These are phyloP conservation scores for Inga oerstediana DNA, from an alignment of 306 rosid species.

Conservation along the genomic window DNA sequence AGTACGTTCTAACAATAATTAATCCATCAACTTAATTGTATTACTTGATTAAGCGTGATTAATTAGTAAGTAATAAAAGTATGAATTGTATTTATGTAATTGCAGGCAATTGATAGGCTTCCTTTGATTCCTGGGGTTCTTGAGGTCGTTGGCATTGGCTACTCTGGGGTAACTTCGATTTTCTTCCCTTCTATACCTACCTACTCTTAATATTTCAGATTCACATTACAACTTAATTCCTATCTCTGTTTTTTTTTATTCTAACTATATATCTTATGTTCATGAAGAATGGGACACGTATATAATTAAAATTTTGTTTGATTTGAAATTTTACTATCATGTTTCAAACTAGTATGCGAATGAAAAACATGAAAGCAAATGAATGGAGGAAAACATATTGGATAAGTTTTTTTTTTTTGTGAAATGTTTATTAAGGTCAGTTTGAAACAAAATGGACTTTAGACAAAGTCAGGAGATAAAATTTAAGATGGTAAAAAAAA, in stretches of 20 bases:
- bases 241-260: too few species aligned
- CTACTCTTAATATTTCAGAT: too few species aligned
- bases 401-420: background rate
- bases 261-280: too few species aligned
- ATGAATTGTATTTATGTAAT: conserved; percentile 6
- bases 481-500: too few species aligned
- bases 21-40: background rate
- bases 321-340: too few species aligned
- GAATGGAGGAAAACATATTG: too few species aligned
- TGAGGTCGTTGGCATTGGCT: conserved; percentile 90
- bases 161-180: conserved; percentile 54
- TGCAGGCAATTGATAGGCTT: conserved; percentile 94
- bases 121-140: conserved; percentile 86
- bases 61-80: background rate
- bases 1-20: conserved; percentile 44
- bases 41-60: background rate
- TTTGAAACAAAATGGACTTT: background rate
- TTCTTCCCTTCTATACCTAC: background rate
- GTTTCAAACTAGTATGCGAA: too few species aligned
- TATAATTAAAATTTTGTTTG: too few species aligned
- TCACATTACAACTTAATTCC: too few species aligned
- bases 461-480: background rate
- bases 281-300: too few species aligned
- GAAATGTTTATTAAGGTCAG: background rate
- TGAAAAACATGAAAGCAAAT: too few species aligned